A percentile compares a stretch with the other conserved stretches of the same genome.
Evolutionary conservation across 805 yeast genomes (phyloP).

Genomic region (Ogataea zsoltii): DNA sequence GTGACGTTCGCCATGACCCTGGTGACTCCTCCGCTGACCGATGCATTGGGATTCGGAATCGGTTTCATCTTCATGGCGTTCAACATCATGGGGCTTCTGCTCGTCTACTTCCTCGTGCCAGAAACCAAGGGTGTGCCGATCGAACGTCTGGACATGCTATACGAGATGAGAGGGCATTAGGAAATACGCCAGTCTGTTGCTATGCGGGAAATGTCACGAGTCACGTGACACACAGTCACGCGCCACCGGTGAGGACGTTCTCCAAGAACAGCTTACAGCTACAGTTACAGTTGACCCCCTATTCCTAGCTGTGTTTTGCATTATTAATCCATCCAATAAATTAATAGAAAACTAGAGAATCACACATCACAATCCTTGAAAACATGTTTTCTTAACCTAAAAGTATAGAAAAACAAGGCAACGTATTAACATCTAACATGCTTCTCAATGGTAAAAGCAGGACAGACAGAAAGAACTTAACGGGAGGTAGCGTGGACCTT

Average conservation of each 20-base stretch:
- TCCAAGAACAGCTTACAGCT: too few species aligned
- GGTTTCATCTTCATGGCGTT: conserved; percentile 55
- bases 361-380: conserved; percentile 9
- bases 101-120: conserved; percentile 33
- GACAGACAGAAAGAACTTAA: conserved; percentile 44
- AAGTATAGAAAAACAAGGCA: conserved; percentile 6
- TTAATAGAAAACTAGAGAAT: conserved; percentile 8
- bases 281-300: neutral
- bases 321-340: conserved; percentile 11
- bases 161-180: conserved; percentile 11
- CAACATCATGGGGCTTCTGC: conserved; percentile 21
- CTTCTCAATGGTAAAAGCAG: conserved; percentile 2
- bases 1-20: conserved; percentile 64
- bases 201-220: neutral
- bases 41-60: conserved; percentile 59
- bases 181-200: too few species aligned
- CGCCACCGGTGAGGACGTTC: too few species aligned
- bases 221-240: neutral
- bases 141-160: conserved; percentile 25
- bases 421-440: conserved; percentile 10
- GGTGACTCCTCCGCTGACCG: conserved; percentile 67
- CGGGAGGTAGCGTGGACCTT: conserved; percentile 97
- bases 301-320: conserved; percentile 9
- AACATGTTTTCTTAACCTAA: conserved; percentile 8
- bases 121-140: conserved; percentile 32